Base-by-base conservation (phyloP, 345 rosid genomes). In the Acer saccharum region DNA sequence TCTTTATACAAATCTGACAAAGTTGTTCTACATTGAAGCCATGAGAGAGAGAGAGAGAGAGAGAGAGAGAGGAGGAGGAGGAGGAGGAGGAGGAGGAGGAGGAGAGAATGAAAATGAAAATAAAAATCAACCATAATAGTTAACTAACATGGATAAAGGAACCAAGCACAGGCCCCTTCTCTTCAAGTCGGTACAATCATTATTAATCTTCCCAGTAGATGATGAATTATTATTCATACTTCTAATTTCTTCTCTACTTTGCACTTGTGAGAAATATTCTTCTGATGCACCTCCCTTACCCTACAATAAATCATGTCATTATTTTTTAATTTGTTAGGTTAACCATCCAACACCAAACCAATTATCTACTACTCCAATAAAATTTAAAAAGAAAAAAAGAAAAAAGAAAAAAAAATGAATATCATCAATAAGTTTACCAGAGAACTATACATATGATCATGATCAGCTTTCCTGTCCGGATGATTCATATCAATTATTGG, bases 151-250 rank as follows among this genome's bases (percentile, higher is more conserved):
- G 83, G 98, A 90, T 57, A 89, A 65, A 82, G 91, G 98, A 79
- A 91, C 90, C 84, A 91, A 81, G 79, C 98, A 88, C 74, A 91
- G 73, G 16, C 98, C 98, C 81, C 89, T 89, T 73, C 91, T 86
- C 85, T 87, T 87, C 78, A 94, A 78, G 79, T 88, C 91, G 71
- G 86, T 71, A 65, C 68, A 71, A 13, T 82, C 80, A 4, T 76
- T 81, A 4, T 76, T 80, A 60, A 79, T 81, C 21, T 77, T 81
- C 21, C 69, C 83, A 76, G 13, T 35, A 55, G 23, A 72, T 82
- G 43, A 66, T 7, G 9, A 7, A 79, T 50, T 58, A 60, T 21
- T 21, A 46, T 65, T 71, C 85, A 65, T 67, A 63, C 65, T 70
- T 16, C 81, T 76, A 7, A 9, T 8, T 76, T 81, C 87, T 55